phyloP scores from a whole-genome alignment of 1,139 yeast genomes.

The Pichia sp. region DNA sequence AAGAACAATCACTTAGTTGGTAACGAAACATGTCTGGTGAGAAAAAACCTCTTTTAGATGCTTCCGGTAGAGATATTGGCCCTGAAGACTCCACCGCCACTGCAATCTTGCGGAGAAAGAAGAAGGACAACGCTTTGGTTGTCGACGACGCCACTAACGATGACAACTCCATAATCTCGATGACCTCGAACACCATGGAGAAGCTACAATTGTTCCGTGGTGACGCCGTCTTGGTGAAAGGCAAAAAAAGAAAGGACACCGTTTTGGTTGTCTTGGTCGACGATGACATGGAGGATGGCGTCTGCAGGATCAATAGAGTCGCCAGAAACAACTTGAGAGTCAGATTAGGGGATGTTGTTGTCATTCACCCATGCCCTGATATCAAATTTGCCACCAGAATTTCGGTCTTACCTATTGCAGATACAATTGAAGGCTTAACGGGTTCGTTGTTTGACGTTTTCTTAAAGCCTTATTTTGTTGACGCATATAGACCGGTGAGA shows the following conservation, averaged over 20 bases:
- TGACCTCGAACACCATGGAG: conserved; percentile 95
- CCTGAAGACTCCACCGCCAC: conserved; percentile 85
- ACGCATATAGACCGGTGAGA: conserved; percentile 97
- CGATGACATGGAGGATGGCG: conserved; percentile 95
- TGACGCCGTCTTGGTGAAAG: conserved; percentile 94
- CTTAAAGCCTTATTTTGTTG: conserved; percentile 96
- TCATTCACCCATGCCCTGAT: conserved; percentile 95
- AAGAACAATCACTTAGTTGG: not conserved
- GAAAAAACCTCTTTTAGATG: conserved; percentile 34
- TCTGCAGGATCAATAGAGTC: conserved; percentile 89
- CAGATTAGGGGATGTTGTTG: conserved; percentile 85
- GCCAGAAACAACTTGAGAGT: conserved; percentile 94
- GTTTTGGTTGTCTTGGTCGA: conserved; percentile 95
- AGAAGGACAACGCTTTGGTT: conserved; percentile 89
- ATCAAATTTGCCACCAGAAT: conserved; percentile 92
- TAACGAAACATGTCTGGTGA: conserved; percentile 20
- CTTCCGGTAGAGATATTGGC: conserved; percentile 31
- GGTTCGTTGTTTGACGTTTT: conserved; percentile 97
- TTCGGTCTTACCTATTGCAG: conserved; percentile 96
- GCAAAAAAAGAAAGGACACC: conserved; percentile 97
- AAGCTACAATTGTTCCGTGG: conserved; percentile 92
- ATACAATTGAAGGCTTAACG: conserved; percentile 95
- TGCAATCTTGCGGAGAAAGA: conserved; percentile 93
- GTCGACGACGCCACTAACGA: conserved; percentile 98
- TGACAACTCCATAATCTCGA: conserved; percentile 92